Conservation (phyloP, 306 rosid genomes). For the Ormosia emarginata region DNA sequence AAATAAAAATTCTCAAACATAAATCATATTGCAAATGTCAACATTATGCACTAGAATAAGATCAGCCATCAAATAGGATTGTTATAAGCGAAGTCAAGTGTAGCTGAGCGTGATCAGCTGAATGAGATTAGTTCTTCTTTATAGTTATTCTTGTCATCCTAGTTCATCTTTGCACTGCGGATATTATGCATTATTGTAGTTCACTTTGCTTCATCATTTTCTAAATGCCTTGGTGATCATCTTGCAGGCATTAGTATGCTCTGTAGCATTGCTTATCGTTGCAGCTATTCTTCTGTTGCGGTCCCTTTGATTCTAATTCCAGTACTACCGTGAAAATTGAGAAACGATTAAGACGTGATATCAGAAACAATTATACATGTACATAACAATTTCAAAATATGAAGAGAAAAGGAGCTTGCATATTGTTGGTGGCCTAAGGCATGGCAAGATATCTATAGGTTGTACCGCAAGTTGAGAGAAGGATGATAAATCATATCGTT, state of each 20-base stretch:
- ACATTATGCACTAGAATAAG: slow-evolving; percentile 9
- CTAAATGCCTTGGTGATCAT: slow-evolving; percentile 4
- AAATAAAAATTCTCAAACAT: too few species aligned
- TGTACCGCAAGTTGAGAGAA: slow-evolving; percentile 2
- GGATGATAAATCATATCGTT: slow-evolving; percentile 2
- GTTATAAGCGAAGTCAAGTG: background rate
- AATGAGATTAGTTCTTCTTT: background rate
- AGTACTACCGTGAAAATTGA: background rate
- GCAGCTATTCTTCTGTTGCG: slow-evolving; percentile 39
- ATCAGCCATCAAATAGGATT: background rate
- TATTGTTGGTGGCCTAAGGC: slow-evolving; percentile 2
- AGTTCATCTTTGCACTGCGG: background rate
- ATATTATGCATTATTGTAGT: background rate
- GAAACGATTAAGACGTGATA: background rate
- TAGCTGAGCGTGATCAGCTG: background rate
- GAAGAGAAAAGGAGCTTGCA: background rate
- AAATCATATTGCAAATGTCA: background rate
- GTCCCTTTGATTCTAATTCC: slow-evolving; percentile 13
- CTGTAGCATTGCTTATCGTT: slow-evolving; percentile 45
- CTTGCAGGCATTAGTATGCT: slow-evolving; percentile 72
- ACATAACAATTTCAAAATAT: slow-evolving; percentile 1
- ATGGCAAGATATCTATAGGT: background rate
- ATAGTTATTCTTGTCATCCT: background rate
- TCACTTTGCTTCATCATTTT: background rate
- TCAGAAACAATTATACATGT: slow-evolving; percentile 4